Conservation (phyloP, 2,329 filamentous ascomycete genomes). For the Leptographium flavum region DNA sequence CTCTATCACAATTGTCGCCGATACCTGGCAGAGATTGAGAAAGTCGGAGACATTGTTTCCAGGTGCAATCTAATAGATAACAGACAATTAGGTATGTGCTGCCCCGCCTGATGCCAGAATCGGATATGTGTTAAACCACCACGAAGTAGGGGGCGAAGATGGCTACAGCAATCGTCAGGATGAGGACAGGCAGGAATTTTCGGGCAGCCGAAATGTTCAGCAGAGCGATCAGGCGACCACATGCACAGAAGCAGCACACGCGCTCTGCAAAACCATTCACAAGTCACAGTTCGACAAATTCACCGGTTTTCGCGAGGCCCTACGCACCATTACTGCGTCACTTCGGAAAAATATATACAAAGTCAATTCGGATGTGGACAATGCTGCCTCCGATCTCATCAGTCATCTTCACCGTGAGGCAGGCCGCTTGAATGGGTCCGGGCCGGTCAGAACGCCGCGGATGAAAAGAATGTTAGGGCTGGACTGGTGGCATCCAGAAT, state of each 20-base stretch:
- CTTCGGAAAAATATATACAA: conserved; percentile 1
- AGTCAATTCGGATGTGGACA: not conserved
- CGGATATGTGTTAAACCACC: too few species aligned
- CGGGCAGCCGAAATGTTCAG: not conserved
- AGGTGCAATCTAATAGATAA: conserved; percentile 1
- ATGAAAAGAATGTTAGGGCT: not conserved
- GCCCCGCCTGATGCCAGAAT: too few species aligned
- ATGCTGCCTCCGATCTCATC: not conserved
- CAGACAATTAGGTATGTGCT: too few species aligned
- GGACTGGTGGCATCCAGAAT: conserved; percentile 1
- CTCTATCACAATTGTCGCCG: not conserved
- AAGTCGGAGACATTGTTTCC: not conserved
- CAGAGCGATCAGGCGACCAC: not conserved
- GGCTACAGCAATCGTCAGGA: not conserved
- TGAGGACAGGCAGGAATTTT: not conserved
- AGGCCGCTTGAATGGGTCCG: conserved; percentile 4
- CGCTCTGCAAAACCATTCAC: not conserved
- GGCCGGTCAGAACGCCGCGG: not conserved
- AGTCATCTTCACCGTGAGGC: conserved; percentile 6
- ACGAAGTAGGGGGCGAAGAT: not conserved
- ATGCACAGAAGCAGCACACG: not conserved
- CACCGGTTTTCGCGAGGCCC: not conserved
- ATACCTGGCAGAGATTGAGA: conserved; percentile 2
- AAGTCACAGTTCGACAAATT: conserved; percentile 1
- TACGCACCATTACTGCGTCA: not conserved